Percentiles rank a stretch among this genome's conserved stretches.
phyloP scores from a whole-genome alignment of 352 stramenopile genomes.

The Globisporangium iwayamae region DNA sequence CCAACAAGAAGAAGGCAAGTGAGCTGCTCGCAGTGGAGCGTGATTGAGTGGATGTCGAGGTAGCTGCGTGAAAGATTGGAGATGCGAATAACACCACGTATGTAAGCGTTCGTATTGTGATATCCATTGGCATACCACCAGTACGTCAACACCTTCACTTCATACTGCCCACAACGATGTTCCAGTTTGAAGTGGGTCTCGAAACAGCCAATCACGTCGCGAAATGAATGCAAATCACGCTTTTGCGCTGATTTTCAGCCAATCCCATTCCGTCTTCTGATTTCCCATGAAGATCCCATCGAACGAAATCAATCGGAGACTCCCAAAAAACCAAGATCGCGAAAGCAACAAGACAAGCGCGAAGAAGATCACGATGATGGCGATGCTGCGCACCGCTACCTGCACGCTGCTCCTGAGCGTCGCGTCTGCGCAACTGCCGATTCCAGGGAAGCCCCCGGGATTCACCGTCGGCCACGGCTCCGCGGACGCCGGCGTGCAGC shows the following conservation, averaged over 20 bases:
- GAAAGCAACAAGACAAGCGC: background rate
- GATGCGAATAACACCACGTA: background rate
- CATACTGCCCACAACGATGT: background rate
- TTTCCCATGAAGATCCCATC: background rate
- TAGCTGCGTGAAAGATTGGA: too few relatives aligned
- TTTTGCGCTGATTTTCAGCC: slow-evolving; percentile 9
- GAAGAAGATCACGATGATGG: slow-evolving; percentile 11
- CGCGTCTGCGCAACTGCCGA: slow-evolving; percentile 44
- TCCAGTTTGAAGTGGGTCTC: slow-evolving; percentile 1
- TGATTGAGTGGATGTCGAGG: background rate
- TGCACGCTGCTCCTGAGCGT: slow-evolving; percentile 12
- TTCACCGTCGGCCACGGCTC: slow-evolving; percentile 55
- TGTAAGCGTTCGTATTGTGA: background rate
- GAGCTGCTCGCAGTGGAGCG: background rate
- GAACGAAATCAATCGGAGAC: background rate
- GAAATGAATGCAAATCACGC: background rate
- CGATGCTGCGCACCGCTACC: slow-evolving; percentile 22
- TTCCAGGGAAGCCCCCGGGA: slow-evolving; percentile 54
- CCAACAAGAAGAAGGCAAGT: slow-evolving; percentile 16
- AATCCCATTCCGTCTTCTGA: slow-evolving; percentile 15
- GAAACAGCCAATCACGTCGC: slow-evolving; percentile 19
- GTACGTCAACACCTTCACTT: background rate
- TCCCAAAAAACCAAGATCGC: background rate
- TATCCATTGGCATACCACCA: too few relatives aligned
- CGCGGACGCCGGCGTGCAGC: slow-evolving; percentile 60